A percentile compares a stretch with the other conserved stretches of the same genome.
Conservation (phyloP, 768 basidiomycete genomes). For the Boletus speciosus region DNA sequence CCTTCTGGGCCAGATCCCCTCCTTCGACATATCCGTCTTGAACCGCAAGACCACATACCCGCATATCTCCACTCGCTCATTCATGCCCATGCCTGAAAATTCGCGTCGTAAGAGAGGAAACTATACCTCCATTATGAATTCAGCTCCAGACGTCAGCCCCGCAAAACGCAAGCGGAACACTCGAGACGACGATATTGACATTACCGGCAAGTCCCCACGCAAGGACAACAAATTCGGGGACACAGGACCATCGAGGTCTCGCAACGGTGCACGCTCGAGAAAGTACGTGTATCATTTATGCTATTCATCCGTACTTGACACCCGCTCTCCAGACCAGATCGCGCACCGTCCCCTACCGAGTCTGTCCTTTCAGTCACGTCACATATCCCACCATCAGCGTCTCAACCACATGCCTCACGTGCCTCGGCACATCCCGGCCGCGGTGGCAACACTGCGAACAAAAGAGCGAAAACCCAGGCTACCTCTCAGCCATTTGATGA, state of each 20-base stretch:
- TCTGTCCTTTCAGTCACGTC: conserved; percentile 71
- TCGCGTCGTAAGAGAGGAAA: conserved; percentile 59
- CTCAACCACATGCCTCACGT: conserved; percentile 30
- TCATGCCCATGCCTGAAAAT: conserved; percentile 67
- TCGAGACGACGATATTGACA: conserved; percentile 65
- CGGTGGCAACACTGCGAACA: conserved; percentile 33
- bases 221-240: conserved; percentile 53
- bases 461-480: conserved; percentile 41
- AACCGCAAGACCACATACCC: conserved; percentile 69
- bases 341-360: conserved; percentile 67
- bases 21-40: conserved; percentile 55
- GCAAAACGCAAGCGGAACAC: conserved; percentile 57
- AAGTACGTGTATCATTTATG: conserved; percentile 43
- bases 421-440: conserved; percentile 31
- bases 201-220: conserved; percentile 53
- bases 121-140: conserved; percentile 51
- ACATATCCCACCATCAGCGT: conserved; percentile 45
- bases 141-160: conserved; percentile 55
- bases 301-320: background rate
- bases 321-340: conserved; percentile 48
- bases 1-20: conserved; percentile 61
- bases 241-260: conserved; percentile 39
- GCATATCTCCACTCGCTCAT: conserved; percentile 67
- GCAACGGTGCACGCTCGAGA: conserved; percentile 54
- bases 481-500: conserved; percentile 39